Evolutionary conservation across 2,329 filamentous ascomycete species (phyloP).

Genomic region (Ramularia endophylla): DNA sequence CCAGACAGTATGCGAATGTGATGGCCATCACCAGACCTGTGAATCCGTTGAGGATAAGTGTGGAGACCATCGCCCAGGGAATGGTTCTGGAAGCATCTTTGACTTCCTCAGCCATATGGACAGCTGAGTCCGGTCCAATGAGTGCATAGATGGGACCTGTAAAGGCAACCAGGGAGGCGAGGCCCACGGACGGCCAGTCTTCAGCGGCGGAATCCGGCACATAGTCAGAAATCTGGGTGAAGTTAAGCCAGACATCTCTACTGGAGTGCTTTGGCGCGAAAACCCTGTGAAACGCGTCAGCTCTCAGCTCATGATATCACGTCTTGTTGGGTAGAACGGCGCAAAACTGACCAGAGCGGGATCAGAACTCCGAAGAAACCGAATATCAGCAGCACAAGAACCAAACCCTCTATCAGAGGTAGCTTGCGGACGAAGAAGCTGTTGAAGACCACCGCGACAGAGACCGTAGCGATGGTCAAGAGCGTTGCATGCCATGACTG

Average conservation of each 20-base stretch:
- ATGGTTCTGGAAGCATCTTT: conserved; percentile 27
- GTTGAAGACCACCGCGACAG: conserved; percentile 25
- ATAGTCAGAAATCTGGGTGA: conserved; percentile 12
- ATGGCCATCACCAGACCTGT: conserved; percentile 38
- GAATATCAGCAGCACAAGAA: conserved; percentile 25
- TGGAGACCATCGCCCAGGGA: conserved; percentile 38
- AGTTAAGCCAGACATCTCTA: conserved; percentile 22
- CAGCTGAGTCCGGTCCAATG: conserved; percentile 18
- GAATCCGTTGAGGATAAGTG: conserved; percentile 36
- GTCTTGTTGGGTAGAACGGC: too few relatives aligned
- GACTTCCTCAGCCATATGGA: conserved; percentile 28
- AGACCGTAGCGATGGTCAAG: conserved; percentile 27
- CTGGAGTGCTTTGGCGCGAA: conserved; percentile 21
- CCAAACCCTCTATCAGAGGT: conserved; percentile 24
- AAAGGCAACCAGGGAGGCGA: conserved; percentile 21
- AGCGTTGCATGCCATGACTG: conserved; percentile 42
- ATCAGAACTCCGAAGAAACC: conserved; percentile 30
- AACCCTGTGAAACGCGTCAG: conserved; percentile 2
- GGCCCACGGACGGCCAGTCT: conserved; percentile 26
- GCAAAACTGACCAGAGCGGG: conserved; percentile 19
- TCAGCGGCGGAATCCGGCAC: too few relatives aligned
- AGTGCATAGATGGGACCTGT: conserved; percentile 20
- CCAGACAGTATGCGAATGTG: conserved; percentile 34
- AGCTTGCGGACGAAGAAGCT: conserved; percentile 22
- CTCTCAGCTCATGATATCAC: too few relatives aligned